Evolutionary conservation across 169 alveolate species (phyloP).

Genomic region (Nephromyces sp.): DNA sequence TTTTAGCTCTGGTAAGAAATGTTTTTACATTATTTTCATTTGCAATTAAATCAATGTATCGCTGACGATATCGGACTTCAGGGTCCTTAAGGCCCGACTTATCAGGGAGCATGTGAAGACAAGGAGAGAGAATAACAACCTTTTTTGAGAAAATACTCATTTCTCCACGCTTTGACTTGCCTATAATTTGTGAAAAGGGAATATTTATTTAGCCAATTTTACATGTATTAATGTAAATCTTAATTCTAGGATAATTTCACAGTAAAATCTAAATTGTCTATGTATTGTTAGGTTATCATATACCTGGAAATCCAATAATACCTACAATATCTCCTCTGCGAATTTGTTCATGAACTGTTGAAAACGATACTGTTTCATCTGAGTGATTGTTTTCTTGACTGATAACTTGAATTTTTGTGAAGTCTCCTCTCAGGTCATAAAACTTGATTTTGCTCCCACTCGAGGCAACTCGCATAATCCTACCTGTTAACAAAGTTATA

Average conservation of each 20-base stretch:
- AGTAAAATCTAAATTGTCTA: no score
- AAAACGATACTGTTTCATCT: constrained; percentile 44
- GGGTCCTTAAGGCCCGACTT: constrained; percentile 87
- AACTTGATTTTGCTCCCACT: constrained; percentile 76
- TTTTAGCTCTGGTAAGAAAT: constrained; percentile 66
- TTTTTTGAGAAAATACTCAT: constrained; percentile 80
- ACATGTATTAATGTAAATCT: no score
- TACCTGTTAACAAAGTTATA: constrained; percentile 73
- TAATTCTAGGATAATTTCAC: no score
- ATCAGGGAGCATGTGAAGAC: constrained; percentile 93
- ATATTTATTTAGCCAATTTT: no score
- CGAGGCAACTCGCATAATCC: constrained; percentile 69
- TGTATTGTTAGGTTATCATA: no score
- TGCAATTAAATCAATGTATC: constrained; percentile 91
- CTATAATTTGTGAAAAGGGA: no score
- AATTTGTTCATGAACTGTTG: constrained; percentile 16
- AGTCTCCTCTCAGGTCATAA: constrained; percentile 78
- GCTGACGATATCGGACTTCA: constrained; percentile 82
- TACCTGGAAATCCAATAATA: no score
- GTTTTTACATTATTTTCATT: constrained; percentile 72
- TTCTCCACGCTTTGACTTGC: constrained; percentile 92
- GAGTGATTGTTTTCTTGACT: constrained; percentile 42
- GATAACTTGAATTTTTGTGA: constrained; percentile 70
- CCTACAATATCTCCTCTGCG: constrained; percentile 27
- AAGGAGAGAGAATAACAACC: constrained; percentile 78